phyloP scores from a whole-genome alignment of 805 yeast genomes.

The Cyberlindnera lachancei region DNA sequence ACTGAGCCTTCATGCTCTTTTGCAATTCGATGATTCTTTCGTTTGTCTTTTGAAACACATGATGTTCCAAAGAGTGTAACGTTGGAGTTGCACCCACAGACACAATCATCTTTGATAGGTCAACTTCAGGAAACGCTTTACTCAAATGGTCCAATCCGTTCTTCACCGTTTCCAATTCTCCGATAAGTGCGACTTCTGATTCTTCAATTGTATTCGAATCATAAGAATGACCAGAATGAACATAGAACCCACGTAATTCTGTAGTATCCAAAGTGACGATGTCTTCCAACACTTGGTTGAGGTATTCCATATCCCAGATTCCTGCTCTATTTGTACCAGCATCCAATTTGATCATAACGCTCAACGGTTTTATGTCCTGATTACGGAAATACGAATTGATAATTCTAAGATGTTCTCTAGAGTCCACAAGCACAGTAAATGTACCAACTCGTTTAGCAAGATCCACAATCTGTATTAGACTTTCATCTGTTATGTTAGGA shows the following conservation, averaged over 20 bases:
- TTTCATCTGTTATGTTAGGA: conserved; percentile 45
- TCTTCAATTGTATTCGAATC: conserved; percentile 34
- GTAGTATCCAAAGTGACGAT: conserved; percentile 27
- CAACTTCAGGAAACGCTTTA: conserved; percentile 28
- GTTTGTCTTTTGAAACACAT: conserved; percentile 11
- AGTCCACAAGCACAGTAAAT: conserved; percentile 55
- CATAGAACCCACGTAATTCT: conserved; percentile 59
- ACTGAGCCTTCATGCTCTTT: conserved; percentile 28
- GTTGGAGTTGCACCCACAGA: conserved; percentile 86
- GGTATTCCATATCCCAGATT: conserved; percentile 23
- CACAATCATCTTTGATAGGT: conserved; percentile 36
- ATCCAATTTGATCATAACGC: conserved; percentile 59
- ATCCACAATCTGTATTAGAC: conserved; percentile 39
- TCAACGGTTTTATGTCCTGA: conserved; percentile 38
- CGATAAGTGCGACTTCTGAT: conserved; percentile 41
- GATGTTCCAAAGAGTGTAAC: conserved; percentile 46
- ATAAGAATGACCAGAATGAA: conserved; percentile 78
- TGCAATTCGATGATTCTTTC: conserved; percentile 7
- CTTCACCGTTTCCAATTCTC: conserved; percentile 52
- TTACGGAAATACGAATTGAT: conserved; percentile 31
- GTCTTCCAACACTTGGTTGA: conserved; percentile 30
- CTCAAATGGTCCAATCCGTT: conserved; percentile 36
- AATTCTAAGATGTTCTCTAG: conserved; percentile 44
- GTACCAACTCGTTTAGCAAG: conserved; percentile 34
- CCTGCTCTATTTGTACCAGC: conserved; percentile 75